Percentiles rank a stretch among this genome's conserved stretches.
phyloP scores from a whole-genome alignment of 2,329 filamentous ascomycete genomes.

The Trichocomaceae sp. region DNA sequence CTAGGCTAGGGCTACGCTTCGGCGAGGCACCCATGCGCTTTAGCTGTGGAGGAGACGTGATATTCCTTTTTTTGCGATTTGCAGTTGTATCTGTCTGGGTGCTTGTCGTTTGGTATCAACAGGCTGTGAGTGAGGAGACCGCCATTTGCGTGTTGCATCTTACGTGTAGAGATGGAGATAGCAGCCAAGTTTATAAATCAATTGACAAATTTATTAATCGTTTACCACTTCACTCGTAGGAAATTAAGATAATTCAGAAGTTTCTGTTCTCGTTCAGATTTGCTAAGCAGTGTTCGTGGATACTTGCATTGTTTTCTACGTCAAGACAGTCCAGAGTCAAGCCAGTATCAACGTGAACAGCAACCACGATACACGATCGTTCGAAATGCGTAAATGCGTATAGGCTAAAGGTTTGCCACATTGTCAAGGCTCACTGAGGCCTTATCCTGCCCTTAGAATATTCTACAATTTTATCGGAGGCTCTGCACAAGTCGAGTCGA shows the following conservation, averaged over 20 bases:
- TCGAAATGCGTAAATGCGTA: background rate
- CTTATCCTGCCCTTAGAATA: background rate
- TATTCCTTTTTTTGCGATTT: conserved; percentile 26
- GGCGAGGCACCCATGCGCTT: conserved; percentile 33
- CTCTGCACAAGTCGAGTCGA: background rate
- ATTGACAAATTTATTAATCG: background rate
- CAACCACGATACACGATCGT: background rate
- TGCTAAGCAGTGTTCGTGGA: too few species aligned
- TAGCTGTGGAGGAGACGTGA: conserved; percentile 45
- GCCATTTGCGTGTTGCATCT: background rate
- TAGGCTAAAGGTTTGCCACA: background rate
- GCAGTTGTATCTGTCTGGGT: background rate
- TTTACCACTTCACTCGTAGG: background rate
- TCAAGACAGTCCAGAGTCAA: too few species aligned
- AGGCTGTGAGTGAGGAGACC: background rate
- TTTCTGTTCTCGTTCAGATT: background rate
- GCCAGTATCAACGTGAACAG: background rate
- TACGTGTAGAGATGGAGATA: background rate
- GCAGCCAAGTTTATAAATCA: background rate
- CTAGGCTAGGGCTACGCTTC: conserved; percentile 38
- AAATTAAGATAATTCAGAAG: background rate
- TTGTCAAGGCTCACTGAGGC: background rate
- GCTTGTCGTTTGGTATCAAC: background rate
- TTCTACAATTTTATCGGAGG: background rate
- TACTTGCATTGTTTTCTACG: background rate